Evolutionary conservation across 2,329 filamentous ascomycete species (phyloP), one percentile per base, ranked within the genome.

Genomic region (Hypoxylon sp.): DNA sequence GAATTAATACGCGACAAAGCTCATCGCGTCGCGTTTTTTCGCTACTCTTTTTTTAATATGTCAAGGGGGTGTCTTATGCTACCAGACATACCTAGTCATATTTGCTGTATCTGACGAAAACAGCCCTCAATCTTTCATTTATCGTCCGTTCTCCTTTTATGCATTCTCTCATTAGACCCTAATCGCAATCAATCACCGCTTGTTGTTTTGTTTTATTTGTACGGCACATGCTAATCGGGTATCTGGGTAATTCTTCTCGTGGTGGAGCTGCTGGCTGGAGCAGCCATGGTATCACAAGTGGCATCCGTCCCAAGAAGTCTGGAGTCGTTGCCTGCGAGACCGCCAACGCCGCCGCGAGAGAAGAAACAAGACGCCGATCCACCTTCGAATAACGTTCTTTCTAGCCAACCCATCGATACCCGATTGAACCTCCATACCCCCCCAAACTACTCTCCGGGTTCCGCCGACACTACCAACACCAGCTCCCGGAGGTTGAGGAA

Each of bases 261-360:
- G 72, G 76, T 74, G 75, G 61, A 66, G 70, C 54, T 66, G 68
- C 73, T 70, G 71, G 73, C 72, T 67, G 47, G 67, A 71, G 73
- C 66, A 79, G 77, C 70, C 75, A 84, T 84, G 82, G 79, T 80
- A 77, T 77, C 80, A 67, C 75, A 78, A 70, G 73, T 76, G 67
- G 75, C 69, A 35, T 68, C 77, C 59, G 73, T 78, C 67, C 77
- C 80, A 68, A 80, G 74, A 73, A 77, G 83, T 74, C 80, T 89
- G 73, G 85, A 88, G 69, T 82, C 83, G 63, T 81, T 89, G 59
- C 82, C 85, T 69, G 79, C 87, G 67, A 85, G 88, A 78, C 89
- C 89, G 27, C 89, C 90, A n/a, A 92, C 89, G 35, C 89, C 90
- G 51, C 89, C 89, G n/a, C 86, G 85, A 72, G 87, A 88, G 76